Evolutionary conservation across 176 grass and related monocot genomes (phyloP), one percentile per base, ranked within the genome.

Genomic region (Ananas comosus): DNA sequence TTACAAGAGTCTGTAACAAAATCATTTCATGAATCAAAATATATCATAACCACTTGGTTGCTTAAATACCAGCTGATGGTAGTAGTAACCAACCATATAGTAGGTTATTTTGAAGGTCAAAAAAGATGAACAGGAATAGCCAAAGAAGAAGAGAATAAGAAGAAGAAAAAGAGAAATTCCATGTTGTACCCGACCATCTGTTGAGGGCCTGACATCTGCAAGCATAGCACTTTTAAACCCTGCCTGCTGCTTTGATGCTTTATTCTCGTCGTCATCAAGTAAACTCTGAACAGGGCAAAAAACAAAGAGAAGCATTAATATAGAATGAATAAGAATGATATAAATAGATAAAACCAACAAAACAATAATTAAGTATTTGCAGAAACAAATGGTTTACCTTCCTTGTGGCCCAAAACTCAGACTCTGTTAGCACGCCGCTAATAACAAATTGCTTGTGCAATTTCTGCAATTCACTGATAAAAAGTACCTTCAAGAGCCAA

Each of bases 321-420:
- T 57, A 51, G 12, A 18, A 78, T 66, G 14, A 25, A 17, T 70
- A 63, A 81, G 3, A 65, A 22, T 53, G 49, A 14, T 54, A 53
- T 50, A 69, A 19, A 11, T 50, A 24, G 10, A 84, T 14, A 67
- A 49, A 67, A 42, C 47, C 23, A 42, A 7, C 64, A 49, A 29
- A 42, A 67, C 24, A 10, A 67, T 47, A 3, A 67, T 29, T 29
- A 73, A 67, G 21, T 65, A 82, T 51, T 52, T 73, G 21, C 16
- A 51, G 49, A 66, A 49, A 21, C 48, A 68, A 78, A 9, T 9
- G 9, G 14, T 58, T 80, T 66, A 96, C 92, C 92, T 96, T 91
- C 70, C 92, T 87, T 71, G 92, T 89, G 57, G 88, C 86, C 92
- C 92, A 96, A 91, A 96, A 96, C 75, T 96, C 92, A 79, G 86